Base-by-base conservation (phyloP, 768 basidiomycete species). In the Auricularia sp. region DNA sequence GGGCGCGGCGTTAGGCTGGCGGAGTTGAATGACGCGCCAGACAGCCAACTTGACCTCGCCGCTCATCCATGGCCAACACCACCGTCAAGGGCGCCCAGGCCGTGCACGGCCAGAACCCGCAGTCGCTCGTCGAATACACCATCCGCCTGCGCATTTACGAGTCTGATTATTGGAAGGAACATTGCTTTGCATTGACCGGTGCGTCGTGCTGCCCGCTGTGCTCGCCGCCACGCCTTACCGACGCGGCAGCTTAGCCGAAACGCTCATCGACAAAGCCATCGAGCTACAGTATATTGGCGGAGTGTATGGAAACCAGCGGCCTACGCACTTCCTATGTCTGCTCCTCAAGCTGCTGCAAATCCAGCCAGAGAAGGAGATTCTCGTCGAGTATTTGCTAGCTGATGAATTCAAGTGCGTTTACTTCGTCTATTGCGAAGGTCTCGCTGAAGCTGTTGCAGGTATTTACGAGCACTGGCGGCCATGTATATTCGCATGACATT, bases 391-490 rank as follows among this genome's bases (percentile, higher is more conserved):
- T 73, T 78, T 99, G 29, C 84, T 87, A 63, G 97, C 93, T 6
- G 97, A 98, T 66, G 97, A 99, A 74, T 99, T 98, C 82, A 99
- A 99, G 97, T 96, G 68, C 63, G 89, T 79, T n/a, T 39, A n/a
- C 34, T 39, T 56, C 44, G 61, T 16, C 54, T 53, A 14, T 42
- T 39, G 11, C 18, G 3, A 16, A 3, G 12, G 12, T 33, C 10
- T 54, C 39, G 44, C 62, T 65, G 61, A 36, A 67, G 66, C 61
- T 67, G 23, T 7, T 3, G 39, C 66, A 98, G 96, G 74, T 99
- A 99, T 73, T 79, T 99, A 67, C 84, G 97, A 67, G 96, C 96
- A 0, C 77, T 99, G 33, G 92, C 96, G 3, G 93, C 87, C 3
- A 83, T 98, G 74, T 99, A 99, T 71, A 83, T 98, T 66, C 89